Base-by-base conservation (phyloP, 768 basidiomycete species). In the Boletus pseudopeckii region DNA sequence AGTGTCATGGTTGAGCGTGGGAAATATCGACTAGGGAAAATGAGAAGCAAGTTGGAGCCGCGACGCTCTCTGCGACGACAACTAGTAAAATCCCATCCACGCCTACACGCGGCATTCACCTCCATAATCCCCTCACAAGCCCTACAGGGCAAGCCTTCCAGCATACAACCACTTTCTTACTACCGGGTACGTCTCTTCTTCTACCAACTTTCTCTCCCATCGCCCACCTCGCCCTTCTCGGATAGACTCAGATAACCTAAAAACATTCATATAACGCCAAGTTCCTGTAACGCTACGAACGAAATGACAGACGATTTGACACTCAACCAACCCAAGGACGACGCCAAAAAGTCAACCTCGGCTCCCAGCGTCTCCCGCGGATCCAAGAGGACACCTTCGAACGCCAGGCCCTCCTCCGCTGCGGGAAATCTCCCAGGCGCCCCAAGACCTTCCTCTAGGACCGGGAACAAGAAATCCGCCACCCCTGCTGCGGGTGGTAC, bases 91-190 rank as follows among this genome's bases (percentile, higher is more conserved):
- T 64, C 68, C 63, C 71, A 72, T 75, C 70, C 77, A 77, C 77
- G 78, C 78, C 78, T 77, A 70, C 65, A 61, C 75, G 63, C 79
- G 78, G 78, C 78, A 80, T 72, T 66, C 79, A 79, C 79, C 74
- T 63, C 74, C 75, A 76, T 77, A 77, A 70, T 74, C 67, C 66
- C 74, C 84, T 78, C 88, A 90, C 88, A 84, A 77, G 89, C 89
- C 89, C 89, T 76, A 79, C 89, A 88, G 87, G 89, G 89, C 88
- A 90, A 88, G 81, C 82, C 84, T 72, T 78, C 74, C 77, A 79
- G 73, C 69, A 61, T 62, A 66, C 50, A 63, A 36, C 55, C 62
- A 71, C 70, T 63, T 71, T 70, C 74, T 74, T 78, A 75, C 74
- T 62, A 72, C 63, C 71, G 77, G 76, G 82, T 83, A 40, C 41